Evolutionary conservation across 2,329 filamentous ascomycete species (phyloP).

Genomic region (Penicillium olsonii): DNA sequence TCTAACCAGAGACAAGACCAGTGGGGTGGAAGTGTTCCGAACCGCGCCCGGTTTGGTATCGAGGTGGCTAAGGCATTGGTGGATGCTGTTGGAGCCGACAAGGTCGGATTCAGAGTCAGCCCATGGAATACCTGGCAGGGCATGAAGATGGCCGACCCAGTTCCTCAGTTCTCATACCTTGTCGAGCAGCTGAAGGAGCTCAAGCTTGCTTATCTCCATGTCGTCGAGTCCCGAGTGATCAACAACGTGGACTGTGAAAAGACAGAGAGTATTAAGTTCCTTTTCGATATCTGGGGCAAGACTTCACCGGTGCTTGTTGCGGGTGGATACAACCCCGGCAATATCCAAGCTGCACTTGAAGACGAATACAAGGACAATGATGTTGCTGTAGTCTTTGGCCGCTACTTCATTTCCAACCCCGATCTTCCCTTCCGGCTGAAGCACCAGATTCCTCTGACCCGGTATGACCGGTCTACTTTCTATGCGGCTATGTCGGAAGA

Average conservation of each 20-base stretch:
- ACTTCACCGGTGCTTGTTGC: slow-evolving; percentile 50
- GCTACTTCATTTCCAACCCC: slow-evolving; percentile 26
- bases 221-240: slow-evolving; percentile 55
- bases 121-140: slow-evolving; percentile 35
- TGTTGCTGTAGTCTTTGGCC: slow-evolving; percentile 37
- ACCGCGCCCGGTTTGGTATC: slow-evolving; percentile 53
- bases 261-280: slow-evolving; percentile 36
- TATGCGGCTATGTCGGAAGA: slow-evolving; percentile 9
- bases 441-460: slow-evolving; percentile 12
- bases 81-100: slow-evolving; percentile 43
- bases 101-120: slow-evolving; percentile 45
- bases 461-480: slow-evolving; percentile 17
- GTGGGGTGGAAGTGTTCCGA: slow-evolving; percentile 54
- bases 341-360: slow-evolving; percentile 35
- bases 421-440: slow-evolving; percentile 22
- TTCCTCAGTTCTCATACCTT: slow-evolving; percentile 62
- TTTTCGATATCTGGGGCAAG: slow-evolving; percentile 47
- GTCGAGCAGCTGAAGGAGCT: slow-evolving; percentile 52
- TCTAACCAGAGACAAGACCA: slow-evolving; percentile 50
- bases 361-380: slow-evolving; percentile 21
- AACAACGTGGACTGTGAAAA: neutral
- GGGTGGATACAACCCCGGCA: slow-evolving; percentile 44
- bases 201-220: slow-evolving; percentile 60
- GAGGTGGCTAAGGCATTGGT: slow-evolving; percentile 50
- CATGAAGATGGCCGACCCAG: slow-evolving; percentile 60